phyloP scores from a whole-genome alignment of 495 filamentous ascomycete species.

The Neurospora sp. region DNA sequence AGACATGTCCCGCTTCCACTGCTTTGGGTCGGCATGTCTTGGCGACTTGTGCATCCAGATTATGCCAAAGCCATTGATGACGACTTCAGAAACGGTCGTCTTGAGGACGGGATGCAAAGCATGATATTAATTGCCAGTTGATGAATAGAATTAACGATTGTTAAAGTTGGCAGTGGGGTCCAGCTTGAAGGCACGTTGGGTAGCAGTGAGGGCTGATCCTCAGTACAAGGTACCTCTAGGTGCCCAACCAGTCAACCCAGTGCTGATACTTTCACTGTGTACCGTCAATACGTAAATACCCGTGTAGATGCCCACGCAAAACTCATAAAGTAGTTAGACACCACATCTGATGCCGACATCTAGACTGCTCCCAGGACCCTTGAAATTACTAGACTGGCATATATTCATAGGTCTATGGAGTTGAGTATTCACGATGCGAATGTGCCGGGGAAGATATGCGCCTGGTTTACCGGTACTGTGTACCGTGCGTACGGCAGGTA shows the following conservation, averaged over 20 bases:
- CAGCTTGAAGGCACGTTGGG: background rate
- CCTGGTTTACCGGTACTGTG: background rate
- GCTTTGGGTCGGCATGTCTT: background rate
- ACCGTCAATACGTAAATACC: background rate
- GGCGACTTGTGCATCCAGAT: background rate
- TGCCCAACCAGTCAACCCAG: background rate
- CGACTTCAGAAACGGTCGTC: background rate
- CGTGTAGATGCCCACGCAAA: background rate
- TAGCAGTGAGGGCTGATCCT: background rate
- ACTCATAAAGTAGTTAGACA: background rate
- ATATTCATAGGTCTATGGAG: too few species aligned
- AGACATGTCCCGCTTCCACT: background rate
- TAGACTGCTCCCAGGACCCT: fast-evolving
- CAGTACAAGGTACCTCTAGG: background rate
- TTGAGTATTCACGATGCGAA: too few species aligned
- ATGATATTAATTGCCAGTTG: background rate
- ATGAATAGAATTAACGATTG: background rate
- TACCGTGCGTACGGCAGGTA: background rate
- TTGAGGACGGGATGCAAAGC: background rate
- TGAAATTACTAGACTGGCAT: background rate
- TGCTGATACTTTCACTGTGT: background rate
- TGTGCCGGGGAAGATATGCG: background rate
- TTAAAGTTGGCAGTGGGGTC: background rate
- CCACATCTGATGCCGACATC: background rate
- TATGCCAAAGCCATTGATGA: background rate